Conservation (phyloP, 805 yeast species). For the Tanozyma kutaoensis region DNA sequence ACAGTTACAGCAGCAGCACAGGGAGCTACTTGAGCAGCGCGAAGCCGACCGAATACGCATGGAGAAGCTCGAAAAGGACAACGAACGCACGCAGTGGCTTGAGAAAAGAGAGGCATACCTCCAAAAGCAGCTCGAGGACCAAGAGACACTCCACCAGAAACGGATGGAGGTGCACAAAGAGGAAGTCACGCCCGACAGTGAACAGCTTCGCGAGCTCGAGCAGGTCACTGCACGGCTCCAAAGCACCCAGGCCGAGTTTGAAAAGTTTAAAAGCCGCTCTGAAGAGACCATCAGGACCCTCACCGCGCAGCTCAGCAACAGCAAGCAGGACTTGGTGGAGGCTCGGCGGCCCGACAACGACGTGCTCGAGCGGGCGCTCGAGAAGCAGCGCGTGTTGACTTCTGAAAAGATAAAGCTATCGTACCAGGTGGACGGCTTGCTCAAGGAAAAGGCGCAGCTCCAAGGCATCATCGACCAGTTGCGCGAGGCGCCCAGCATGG, state of each 20-base stretch:
- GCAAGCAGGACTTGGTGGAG: conserved; percentile 3
- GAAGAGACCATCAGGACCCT: conserved; percentile 4
- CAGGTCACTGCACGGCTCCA: no score
- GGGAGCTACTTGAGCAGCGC: no score
- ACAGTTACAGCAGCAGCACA: no score
- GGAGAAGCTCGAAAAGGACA: conserved; percentile 5
- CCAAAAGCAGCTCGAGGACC: conserved; percentile 2
- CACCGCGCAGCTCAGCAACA: conserved; percentile 4
- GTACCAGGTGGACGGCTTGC: conserved; percentile 23
- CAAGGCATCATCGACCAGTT: conserved; percentile 22
- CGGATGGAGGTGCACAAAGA: conserved; percentile 17
- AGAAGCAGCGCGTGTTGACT: conserved; percentile 27
- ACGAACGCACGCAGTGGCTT: conserved; percentile 2
- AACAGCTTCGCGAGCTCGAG: conserved; percentile 8
- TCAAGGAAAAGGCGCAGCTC: conserved; percentile 22
- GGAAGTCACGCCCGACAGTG: conserved; percentile 7
- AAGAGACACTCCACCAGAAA: conserved; percentile 3
- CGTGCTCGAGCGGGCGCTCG: conserved; percentile 26
- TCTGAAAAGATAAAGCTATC: conserved; percentile 32
- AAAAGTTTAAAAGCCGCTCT: conserved; percentile 1
- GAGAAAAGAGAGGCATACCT: conserved; percentile 12
- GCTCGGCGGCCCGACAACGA: no score
- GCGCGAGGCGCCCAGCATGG: no score
- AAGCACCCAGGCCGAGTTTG: conserved; percentile 4
- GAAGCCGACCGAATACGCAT: no score